Base-by-base conservation (phyloP, 73 alveolate species). In the Tetrahymena elliotti region DNA sequence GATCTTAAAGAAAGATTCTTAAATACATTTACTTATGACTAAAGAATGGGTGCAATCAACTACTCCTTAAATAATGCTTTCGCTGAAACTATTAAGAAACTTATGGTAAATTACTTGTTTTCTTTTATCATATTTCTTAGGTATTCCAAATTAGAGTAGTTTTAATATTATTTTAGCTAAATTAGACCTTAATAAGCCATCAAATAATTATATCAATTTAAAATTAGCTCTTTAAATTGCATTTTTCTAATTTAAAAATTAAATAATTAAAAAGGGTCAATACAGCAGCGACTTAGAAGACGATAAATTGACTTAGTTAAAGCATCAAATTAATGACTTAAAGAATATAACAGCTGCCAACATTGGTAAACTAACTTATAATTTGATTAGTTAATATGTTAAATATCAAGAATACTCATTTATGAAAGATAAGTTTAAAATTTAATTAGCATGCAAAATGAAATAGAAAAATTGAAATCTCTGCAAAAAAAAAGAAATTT, bases 1-100 rank as follows among this genome's bases (percentile, higher is more conserved):
- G 98, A 96, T 33, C 34, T 96, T 33, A 95, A 93, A 24, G 88
- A 68, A 68, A 68, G 88, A 68, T 68, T 68, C 36, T n/a, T 68
- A 6, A 68, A 68, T 68, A 68, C 88, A 16, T 68, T 68, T 36
- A 68, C 38, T 16, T 68, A 68, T 10, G 88, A 68, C 22, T 24
- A 68, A 31, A 68, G 88, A 68, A 68, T 68, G 88, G 88, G 88
- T 0, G 88, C 88, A 68, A 68, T 68, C 4, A 68, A 68, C 88
- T 68, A 68, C n/a, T 68, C 88, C n/a, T 68, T 68, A 68, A 68
- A 68, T 31, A 68, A 68, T 24, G 88, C 88, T 0, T 68, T 68
- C 36, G 88, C 88, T 18, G 88, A 68, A 31, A 68, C 88, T 8
- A 31, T 68, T 31, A 68, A 68, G 88, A 68, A 68, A 10, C 88